A percentile compares a stretch with the other conserved stretches of the same genome.
Evolutionary conservation across 78 protist species (phyloP).

Genomic region (Guillardia theta): DNA sequence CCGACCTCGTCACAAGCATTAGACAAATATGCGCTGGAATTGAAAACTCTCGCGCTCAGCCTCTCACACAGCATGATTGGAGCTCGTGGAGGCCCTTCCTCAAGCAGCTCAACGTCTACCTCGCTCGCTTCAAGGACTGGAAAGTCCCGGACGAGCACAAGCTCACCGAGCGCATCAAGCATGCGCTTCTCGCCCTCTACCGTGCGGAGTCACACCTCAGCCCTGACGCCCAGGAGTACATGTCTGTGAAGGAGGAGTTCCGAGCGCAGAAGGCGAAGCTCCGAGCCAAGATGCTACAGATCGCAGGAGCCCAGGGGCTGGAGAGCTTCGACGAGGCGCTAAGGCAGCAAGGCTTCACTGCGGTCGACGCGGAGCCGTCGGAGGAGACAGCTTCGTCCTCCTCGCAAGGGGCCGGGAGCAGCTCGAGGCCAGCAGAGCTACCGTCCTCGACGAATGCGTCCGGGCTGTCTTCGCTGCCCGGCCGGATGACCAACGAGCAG

Average conservation of each 20-base stretch:
- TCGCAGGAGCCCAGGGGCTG: neutral
- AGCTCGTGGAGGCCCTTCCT: neutral
- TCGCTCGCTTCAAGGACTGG: neutral
- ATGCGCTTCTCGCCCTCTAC: neutral
- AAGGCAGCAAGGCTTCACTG: neutral
- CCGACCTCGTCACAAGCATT: neutral
- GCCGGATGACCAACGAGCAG: slow-evolving; percentile 18
- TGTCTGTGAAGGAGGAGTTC: neutral
- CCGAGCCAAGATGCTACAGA: neutral
- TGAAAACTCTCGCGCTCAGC: neutral
- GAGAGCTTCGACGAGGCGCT: neutral
- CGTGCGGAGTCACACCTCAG: neutral
- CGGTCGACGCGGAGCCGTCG: neutral
- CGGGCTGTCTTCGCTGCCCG: neutral
- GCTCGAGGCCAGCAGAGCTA: neutral
- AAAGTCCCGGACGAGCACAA: neutral
- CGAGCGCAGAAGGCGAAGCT: neutral
- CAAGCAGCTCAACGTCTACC: neutral
- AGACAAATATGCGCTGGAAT: neutral
- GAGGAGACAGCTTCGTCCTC: neutral
- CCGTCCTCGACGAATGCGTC: neutral
- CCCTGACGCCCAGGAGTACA: neutral
- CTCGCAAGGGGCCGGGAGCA: neutral
- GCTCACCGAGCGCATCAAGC: slow-evolving; percentile 14
- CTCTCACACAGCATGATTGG: no score